Percentiles rank a stretch among this genome's conserved stretches.
Conservation (phyloP, 2,329 filamentous ascomycete species). For the Fusarium praegraminearum region DNA sequence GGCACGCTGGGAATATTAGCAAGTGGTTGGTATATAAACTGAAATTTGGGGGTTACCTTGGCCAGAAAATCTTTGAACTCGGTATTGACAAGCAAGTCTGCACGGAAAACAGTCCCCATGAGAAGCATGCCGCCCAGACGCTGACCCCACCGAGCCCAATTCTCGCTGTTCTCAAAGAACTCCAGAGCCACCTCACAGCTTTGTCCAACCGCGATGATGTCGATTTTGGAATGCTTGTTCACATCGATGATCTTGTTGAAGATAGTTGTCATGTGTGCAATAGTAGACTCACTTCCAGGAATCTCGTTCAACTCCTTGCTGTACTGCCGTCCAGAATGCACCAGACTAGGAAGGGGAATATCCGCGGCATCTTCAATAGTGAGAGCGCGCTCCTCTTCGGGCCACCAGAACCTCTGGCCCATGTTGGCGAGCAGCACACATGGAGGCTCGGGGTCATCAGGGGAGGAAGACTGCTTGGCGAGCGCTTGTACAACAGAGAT, state of each 20-base stretch:
- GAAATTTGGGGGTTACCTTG: conserved; percentile 54
- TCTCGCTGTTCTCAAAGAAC: conserved; percentile 68
- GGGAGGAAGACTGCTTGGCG: conserved; percentile 51
- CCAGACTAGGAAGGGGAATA: conserved; percentile 71
- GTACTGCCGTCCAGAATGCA: conserved; percentile 67
- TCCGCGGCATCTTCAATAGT: conserved; percentile 67
- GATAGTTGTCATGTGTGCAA: conserved; percentile 74
- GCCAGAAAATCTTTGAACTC: conserved; percentile 63
- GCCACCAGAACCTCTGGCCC: conserved; percentile 82
- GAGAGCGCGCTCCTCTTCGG: conserved; percentile 70
- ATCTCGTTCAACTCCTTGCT: conserved; percentile 70
- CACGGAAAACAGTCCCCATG: conserved; percentile 61
- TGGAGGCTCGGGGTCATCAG: conserved; percentile 55
- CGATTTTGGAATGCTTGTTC: conserved; percentile 65
- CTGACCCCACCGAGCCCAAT: conserved; percentile 60
- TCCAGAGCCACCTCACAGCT: conserved; percentile 68
- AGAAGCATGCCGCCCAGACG: conserved; percentile 63
- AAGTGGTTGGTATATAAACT: conserved; percentile 16
- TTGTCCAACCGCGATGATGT: conserved; percentile 78
- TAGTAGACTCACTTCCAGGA: conserved; percentile 66
- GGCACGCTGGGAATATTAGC: conserved; percentile 58
- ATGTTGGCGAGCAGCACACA: conserved; percentile 82
- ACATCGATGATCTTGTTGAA: conserved; percentile 72
- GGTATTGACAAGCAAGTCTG: conserved; percentile 56
- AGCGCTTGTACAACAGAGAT: conserved; percentile 70